Evolutionary conservation across 2,329 filamentous ascomycete genomes (phyloP).

Genomic region (Endothia cerciana): DNA sequence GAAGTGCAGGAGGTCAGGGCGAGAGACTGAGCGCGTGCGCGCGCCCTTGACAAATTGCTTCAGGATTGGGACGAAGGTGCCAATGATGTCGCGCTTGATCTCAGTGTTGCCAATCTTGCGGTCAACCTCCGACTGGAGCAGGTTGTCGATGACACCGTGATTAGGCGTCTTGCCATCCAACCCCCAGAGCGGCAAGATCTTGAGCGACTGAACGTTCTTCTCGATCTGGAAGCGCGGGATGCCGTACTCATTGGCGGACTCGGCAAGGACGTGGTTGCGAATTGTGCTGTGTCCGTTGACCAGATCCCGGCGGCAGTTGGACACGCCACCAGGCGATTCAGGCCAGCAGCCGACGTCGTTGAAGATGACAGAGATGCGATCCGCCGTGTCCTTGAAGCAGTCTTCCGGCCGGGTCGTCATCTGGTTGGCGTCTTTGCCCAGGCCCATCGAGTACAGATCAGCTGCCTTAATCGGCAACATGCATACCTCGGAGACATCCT

Average conservation of each 20-base stretch:
- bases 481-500: conserved; percentile 43
- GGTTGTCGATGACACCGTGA: conserved; percentile 58
- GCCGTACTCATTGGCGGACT: conserved; percentile 59
- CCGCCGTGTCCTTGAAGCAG: conserved; percentile 50
- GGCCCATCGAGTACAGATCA: conserved; percentile 47
- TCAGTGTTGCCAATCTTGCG: conserved; percentile 47
- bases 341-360: conserved; percentile 58
- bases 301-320: conserved; percentile 58
- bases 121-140: conserved; percentile 54
- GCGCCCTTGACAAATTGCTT: conserved; percentile 54
- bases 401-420: conserved; percentile 45
- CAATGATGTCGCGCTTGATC: conserved; percentile 50
- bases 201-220: conserved; percentile 57
- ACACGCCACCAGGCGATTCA: conserved; percentile 58
- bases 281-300: conserved; percentile 58
- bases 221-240: conserved; percentile 59
- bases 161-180: conserved; percentile 55
- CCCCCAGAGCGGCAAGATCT: conserved; percentile 58
- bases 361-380: conserved; percentile 55
- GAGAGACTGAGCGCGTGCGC: conserved; percentile 47
- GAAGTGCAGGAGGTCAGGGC: conserved; percentile 48
- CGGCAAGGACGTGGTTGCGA: conserved; percentile 58
- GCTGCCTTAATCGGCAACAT: conserved; percentile 44
- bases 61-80: conserved; percentile 57
- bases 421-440: conserved; percentile 46